Evolutionary conservation across 768 basidiomycete species (phyloP).

Genomic region (Podaxis rugospora): DNA sequence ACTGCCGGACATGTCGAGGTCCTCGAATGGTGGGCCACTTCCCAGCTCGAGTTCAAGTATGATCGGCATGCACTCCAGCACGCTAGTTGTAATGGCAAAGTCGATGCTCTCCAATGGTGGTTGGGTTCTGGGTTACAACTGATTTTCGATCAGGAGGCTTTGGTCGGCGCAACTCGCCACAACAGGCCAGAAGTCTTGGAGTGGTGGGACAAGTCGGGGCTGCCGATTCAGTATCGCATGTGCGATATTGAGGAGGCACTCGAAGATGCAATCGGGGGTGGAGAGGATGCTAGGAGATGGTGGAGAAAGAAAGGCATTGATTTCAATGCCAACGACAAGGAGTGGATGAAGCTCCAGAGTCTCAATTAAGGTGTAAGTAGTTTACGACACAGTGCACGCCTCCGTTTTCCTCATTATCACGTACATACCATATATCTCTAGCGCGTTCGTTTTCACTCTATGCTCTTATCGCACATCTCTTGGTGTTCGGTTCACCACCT

Average conservation of each 20-base stretch:
- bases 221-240: slow-evolving; percentile 82
- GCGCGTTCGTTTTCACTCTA: no score
- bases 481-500: neutral
- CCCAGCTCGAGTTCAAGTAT: slow-evolving; percentile 74
- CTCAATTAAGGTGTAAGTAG: slow-evolving; percentile 45
- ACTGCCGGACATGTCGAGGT: slow-evolving; percentile 71
- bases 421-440: neutral
- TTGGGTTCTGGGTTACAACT: slow-evolving; percentile 70
- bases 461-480: neutral
- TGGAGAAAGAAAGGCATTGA: slow-evolving; percentile 81
- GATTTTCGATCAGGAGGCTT: slow-evolving; percentile 75
- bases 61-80: slow-evolving; percentile 73
- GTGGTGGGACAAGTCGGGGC: slow-evolving; percentile 82
- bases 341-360: slow-evolving; percentile 83
- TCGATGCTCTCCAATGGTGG: slow-evolving; percentile 85
- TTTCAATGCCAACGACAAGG: slow-evolving; percentile 78
- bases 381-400: neutral
- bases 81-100: slow-evolving; percentile 75
- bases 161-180: slow-evolving; percentile 76
- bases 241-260: slow-evolving; percentile 91
- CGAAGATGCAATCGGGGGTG: slow-evolving; percentile 83
- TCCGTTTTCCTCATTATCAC: slow-evolving; percentile 13
- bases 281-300: slow-evolving; percentile 71
- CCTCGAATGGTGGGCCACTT: slow-evolving; percentile 83
- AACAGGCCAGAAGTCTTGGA: slow-evolving; percentile 79